phyloP scores from a whole-genome alignment of 2,329 filamentous ascomycete genomes.

The Neofusicoccum parvum region DNA sequence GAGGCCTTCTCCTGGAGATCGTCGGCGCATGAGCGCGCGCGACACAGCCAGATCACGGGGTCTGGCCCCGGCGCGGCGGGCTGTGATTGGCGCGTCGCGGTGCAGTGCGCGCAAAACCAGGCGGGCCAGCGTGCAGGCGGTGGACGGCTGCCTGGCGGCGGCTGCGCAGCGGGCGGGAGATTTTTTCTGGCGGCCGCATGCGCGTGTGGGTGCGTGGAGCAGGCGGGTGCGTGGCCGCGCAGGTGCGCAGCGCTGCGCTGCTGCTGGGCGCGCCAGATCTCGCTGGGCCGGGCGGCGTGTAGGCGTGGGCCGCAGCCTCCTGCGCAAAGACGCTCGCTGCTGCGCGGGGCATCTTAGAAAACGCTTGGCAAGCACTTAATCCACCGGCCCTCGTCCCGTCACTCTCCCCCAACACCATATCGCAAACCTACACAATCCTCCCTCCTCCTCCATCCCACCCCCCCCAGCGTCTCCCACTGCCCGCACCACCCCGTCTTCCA shows the following conservation, averaged over 20 bases:
- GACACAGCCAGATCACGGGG: slow-evolving; percentile 17
- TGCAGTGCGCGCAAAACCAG: slow-evolving; percentile 2
- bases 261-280: neutral
- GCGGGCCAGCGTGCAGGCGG: neutral
- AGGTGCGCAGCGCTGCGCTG: neutral
- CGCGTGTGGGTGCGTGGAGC: neutral
- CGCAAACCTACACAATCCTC: slow-evolving; percentile 19
- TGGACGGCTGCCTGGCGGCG: slow-evolving; percentile 7
- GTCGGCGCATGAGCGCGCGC: slow-evolving; percentile 6
- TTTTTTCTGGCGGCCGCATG: neutral
- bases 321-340: slow-evolving; percentile 8
- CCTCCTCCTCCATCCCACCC: slow-evolving; percentile 25
- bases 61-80: neutral
- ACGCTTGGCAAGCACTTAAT: slow-evolving; percentile 19
- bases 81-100: slow-evolving; percentile 4
- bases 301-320: slow-evolving; percentile 4
- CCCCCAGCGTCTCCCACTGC: slow-evolving; percentile 33
- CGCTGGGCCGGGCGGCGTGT: slow-evolving; percentile 8
- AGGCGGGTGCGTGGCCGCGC: neutral
- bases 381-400: slow-evolving; percentile 20
- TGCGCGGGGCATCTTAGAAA: slow-evolving; percentile 14
- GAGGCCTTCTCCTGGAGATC: slow-evolving; percentile 12
- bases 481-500: slow-evolving; percentile 10
- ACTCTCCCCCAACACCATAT: slow-evolving; percentile 24
- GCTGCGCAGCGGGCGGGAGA: neutral